Conservation (phyloP, 2,329 filamentous ascomycete species). For the Aspergillus sp. region DNA sequence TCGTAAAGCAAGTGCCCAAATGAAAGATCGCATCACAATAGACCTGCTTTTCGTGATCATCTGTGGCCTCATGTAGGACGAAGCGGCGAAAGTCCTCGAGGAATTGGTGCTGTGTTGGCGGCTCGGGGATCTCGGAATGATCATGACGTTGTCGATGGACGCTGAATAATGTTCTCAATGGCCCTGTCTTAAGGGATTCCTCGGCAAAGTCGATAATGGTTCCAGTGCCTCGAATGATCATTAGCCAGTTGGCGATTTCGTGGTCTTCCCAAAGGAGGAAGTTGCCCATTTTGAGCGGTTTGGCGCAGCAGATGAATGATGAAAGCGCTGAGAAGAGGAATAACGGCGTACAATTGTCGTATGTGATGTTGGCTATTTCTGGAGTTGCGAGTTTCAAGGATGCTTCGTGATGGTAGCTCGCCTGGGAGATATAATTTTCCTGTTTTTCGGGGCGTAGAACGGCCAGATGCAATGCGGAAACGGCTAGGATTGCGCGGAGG, state of each 20-base stretch:
- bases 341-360: constrained; percentile 38
- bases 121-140: neutral
- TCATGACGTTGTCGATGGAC: neutral
- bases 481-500: constrained; percentile 52
- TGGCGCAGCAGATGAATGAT: constrained; percentile 40
- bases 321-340: constrained; percentile 46
- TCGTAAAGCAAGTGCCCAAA: neutral
- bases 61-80: constrained; percentile 7
- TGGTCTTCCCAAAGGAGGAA: constrained; percentile 38
- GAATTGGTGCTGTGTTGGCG: neutral
- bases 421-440: constrained; percentile 43
- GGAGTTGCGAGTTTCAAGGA: constrained; percentile 34
- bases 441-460: constrained; percentile 38
- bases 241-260: constrained; percentile 42
- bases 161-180: constrained; percentile 17
- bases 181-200: constrained; percentile 20
- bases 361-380: constrained; percentile 34
- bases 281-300: constrained; percentile 36
- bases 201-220: constrained; percentile 34
- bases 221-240: constrained; percentile 39
- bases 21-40: constrained; percentile 19
- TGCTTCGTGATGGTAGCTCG: constrained; percentile 39
- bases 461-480: constrained; percentile 54
- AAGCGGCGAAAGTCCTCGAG: constrained; percentile 18
- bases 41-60: neutral